phyloP scores from a whole-genome alignment of 1,139 yeast species.

The Scheffersomyces insectosa region DNA sequence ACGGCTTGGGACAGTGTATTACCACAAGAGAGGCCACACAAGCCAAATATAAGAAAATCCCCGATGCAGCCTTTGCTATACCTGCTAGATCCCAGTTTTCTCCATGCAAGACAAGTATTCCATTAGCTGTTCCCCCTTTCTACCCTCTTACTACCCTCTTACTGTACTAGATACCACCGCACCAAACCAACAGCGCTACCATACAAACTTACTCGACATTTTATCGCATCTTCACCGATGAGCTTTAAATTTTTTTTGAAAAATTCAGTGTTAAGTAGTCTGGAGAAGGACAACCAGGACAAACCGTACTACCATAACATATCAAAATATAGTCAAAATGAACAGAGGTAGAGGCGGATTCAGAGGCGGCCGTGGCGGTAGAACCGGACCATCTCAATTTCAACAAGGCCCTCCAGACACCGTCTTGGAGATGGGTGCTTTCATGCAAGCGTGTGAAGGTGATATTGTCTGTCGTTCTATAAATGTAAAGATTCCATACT shows the following conservation, averaged over 20 bases:
- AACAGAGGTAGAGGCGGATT: constrained; percentile 73
- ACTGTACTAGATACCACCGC: too few relatives aligned
- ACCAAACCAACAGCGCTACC: too few relatives aligned
- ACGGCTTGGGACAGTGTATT: too few relatives aligned
- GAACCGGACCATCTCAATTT: constrained; percentile 52
- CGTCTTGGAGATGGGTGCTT: constrained; percentile 92
- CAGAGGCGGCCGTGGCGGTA: constrained; percentile 50
- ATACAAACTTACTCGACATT: background rate
- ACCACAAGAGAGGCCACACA: too few relatives aligned
- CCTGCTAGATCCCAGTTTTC: too few relatives aligned
- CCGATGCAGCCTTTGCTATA: too few relatives aligned
- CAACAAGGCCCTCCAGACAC: constrained; percentile 93
- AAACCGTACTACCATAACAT: constrained; percentile 3
- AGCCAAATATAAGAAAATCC: background rate
- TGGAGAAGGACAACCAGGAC: background rate
- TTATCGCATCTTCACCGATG: constrained; percentile 8
- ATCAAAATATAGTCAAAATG: constrained; percentile 27
- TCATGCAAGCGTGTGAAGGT: constrained; percentile 92
- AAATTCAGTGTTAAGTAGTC: background rate
- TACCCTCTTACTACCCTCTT: too few relatives aligned
- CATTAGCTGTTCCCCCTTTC: too few relatives aligned
- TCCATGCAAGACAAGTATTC: too few relatives aligned
- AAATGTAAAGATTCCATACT: constrained; percentile 92
- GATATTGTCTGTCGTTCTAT: constrained; percentile 96
- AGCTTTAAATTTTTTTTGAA: constrained; percentile 6